A percentile compares a stretch with the other conserved stretches of the same genome.
Conservation (phyloP, 2,329 filamentous ascomycete species). For the Colletotrichum spaethianum region DNA sequence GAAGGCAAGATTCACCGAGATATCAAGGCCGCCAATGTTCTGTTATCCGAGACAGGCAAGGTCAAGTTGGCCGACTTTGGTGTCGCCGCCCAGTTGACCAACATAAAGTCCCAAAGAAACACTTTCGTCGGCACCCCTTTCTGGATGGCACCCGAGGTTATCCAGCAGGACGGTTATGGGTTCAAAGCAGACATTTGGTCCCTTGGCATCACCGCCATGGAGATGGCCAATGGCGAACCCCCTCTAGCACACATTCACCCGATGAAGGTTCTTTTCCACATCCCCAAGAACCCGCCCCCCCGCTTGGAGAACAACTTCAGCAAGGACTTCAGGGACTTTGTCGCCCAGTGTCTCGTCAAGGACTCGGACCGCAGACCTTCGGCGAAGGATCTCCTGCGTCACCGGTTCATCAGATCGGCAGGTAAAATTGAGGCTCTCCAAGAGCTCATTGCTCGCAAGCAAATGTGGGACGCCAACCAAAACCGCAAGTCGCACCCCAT, state of each 20-base stretch:
- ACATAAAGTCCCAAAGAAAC: conserved; percentile 97
- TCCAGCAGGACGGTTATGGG: conserved; percentile 86
- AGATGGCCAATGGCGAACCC: conserved; percentile 90
- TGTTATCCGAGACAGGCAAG: conserved; percentile 91
- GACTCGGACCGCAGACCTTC: conserved; percentile 88
- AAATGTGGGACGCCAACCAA: conserved; percentile 84
- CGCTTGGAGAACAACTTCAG: conserved; percentile 89
- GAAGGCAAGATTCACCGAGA: conserved; percentile 98
- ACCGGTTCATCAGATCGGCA: conserved; percentile 89
- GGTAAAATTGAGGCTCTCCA: conserved; percentile 91
- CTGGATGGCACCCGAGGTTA: conserved; percentile 97
- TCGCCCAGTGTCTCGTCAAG: conserved; percentile 91
- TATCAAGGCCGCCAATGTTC: conserved; percentile 95
- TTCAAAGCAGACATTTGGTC: conserved; percentile 97
- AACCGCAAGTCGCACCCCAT: conserved; percentile 79
- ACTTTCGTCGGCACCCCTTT: conserved; percentile 98
- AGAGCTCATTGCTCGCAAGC: conserved; percentile 86
- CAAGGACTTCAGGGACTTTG: conserved; percentile 93
- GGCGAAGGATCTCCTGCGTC: conserved; percentile 88
- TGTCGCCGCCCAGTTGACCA: conserved; percentile 94
- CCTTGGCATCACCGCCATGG: conserved; percentile 90
- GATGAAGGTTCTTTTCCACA: conserved; percentile 94
- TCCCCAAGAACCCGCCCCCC: conserved; percentile 89
- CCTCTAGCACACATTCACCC: conserved; percentile 88
- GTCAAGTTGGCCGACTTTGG: conserved; percentile 98